These are phyloP conservation scores for Cylindrodendrum hubeiense DNA, from an alignment of 2,329 filamentous ascomycete species.

Conservation along the genomic window DNA sequence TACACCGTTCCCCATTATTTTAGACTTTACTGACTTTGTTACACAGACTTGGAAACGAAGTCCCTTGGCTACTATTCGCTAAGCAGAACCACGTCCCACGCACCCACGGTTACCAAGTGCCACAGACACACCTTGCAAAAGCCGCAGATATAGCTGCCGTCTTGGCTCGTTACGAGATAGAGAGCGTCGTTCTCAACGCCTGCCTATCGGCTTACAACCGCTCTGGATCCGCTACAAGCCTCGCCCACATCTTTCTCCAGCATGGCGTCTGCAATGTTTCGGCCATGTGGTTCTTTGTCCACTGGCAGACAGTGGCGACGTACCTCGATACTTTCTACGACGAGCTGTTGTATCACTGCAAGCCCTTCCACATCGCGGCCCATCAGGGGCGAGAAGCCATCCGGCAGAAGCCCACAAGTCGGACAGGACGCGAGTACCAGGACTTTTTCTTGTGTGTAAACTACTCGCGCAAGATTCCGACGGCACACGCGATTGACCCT, in stretches of 20 bases:
- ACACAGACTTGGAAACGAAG: constrained; percentile 8
- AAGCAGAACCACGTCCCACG: constrained; percentile 6
- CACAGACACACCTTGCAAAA: constrained; percentile 22
- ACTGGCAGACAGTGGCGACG: constrained; percentile 18
- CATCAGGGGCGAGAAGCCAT: constrained; percentile 44
- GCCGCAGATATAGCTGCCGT: constrained; percentile 15
- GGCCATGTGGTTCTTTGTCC: constrained; percentile 26
- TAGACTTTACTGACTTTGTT: neutral
- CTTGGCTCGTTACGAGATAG: constrained; percentile 8
- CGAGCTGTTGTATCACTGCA: constrained; percentile 37
- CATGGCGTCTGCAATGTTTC: constrained; percentile 16
- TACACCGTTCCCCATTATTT: neutral
- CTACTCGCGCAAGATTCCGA: constrained; percentile 38
- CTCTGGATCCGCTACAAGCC: constrained; percentile 9
- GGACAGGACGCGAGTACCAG: constrained; percentile 27
- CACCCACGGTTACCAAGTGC: constrained; percentile 16
- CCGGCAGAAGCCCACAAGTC: constrained; percentile 18
- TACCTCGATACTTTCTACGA: constrained; percentile 20
- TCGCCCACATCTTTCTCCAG: constrained; percentile 17
- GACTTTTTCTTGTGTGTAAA: constrained; percentile 49
- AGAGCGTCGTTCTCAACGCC: constrained; percentile 25
- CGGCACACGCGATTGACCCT: neutral
- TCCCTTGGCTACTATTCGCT: constrained; percentile 24
- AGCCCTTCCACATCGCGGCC: constrained; percentile 46
- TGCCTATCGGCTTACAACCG: constrained; percentile 23